These are phyloP conservation scores for Aspergillus nanangensis DNA, from an alignment of 495 filamentous ascomycete genomes.

Conservation along the genomic window DNA sequence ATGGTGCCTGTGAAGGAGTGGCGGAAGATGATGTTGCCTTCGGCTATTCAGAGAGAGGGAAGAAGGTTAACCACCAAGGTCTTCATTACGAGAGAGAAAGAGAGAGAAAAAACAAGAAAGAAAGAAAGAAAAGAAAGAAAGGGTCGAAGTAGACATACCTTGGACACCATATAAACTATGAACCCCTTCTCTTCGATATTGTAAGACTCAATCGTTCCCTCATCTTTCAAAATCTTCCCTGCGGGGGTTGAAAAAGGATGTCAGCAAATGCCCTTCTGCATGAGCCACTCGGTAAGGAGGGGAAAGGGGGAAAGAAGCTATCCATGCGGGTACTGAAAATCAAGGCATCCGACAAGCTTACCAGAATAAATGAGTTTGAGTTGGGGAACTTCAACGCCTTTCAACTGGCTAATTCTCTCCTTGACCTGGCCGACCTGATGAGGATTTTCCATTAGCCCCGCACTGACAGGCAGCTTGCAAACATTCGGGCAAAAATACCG, in stretches of 20 bases:
- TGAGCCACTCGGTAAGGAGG: background rate
- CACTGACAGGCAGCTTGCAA: slow-evolving; percentile 9
- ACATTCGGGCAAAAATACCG: slow-evolving; percentile 48
- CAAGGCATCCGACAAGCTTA: too few relatives aligned
- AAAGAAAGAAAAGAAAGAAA: background rate
- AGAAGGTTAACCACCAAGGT: slow-evolving; percentile 9
- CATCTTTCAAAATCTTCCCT: slow-evolving; percentile 99
- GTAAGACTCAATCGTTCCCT: slow-evolving; percentile 89
- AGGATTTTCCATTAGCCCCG: slow-evolving; percentile 30
- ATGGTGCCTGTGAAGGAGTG: slow-evolving; percentile 51
- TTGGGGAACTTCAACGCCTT: slow-evolving; percentile 81
- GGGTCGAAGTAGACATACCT: slow-evolving; percentile 51
- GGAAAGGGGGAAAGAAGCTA: too few relatives aligned
- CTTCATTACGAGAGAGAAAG: too few relatives aligned
- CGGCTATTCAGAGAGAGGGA: slow-evolving; percentile 44
- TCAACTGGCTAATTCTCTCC: slow-evolving; percentile 80
- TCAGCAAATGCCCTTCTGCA: slow-evolving; percentile 4
- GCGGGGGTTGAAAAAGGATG: slow-evolving; percentile 7
- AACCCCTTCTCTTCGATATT: slow-evolving; percentile 99
- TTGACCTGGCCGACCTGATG: slow-evolving; percentile 80
- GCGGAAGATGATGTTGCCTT: slow-evolving; percentile 61
- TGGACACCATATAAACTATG: slow-evolving; percentile 93
- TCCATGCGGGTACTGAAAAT: too few relatives aligned
- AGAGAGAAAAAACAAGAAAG: background rate
- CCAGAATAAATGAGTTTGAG: slow-evolving; percentile 98